phyloP scores from a whole-genome alignment of 345 rosid species.

The Acer negundo region DNA sequence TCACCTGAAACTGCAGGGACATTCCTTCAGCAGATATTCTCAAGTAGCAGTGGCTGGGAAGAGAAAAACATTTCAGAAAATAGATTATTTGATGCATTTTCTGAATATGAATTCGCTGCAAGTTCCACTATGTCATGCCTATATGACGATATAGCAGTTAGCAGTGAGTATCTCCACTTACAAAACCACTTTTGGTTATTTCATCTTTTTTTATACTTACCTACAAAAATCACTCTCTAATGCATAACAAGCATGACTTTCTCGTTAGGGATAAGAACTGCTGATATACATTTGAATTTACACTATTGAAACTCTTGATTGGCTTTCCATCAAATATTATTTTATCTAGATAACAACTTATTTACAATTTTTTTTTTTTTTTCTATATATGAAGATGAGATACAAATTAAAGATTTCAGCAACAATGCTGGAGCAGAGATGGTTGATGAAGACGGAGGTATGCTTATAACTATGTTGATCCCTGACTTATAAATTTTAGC shows the following conservation, averaged over 20 bases:
- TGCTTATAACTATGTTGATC: background rate
- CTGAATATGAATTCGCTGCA: constrained; percentile 13
- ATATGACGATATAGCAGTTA: background rate
- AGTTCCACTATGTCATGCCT: constrained; percentile 2
- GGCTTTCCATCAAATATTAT: background rate
- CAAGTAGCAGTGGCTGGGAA: constrained; percentile 15
- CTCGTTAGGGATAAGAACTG: background rate
- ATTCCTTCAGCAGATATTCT: constrained; percentile 2
- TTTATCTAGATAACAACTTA: background rate
- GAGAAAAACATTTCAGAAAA: constrained; percentile 6
- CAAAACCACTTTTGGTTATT: background rate
- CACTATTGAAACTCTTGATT: background rate
- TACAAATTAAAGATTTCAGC: constrained; percentile 2
- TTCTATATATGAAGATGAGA: background rate
- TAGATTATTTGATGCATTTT: background rate
- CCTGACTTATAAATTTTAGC: background rate
- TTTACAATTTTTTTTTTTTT: background rate
- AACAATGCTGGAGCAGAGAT: constrained; percentile 1
- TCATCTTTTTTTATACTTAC: background rate
- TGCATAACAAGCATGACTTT: background rate
- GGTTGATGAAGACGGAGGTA: constrained; percentile 21
- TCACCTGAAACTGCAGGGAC: background rate
- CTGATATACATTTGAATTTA: background rate
- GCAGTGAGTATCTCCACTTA: constrained; percentile 5
- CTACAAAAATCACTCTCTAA: background rate